Percentiles rank a stretch among this genome's conserved stretches.
These are phyloP conservation scores for Fragosphaeria purpurea DNA, from an alignment of 2,329 filamentous ascomycete species.

Conservation along the genomic window DNA sequence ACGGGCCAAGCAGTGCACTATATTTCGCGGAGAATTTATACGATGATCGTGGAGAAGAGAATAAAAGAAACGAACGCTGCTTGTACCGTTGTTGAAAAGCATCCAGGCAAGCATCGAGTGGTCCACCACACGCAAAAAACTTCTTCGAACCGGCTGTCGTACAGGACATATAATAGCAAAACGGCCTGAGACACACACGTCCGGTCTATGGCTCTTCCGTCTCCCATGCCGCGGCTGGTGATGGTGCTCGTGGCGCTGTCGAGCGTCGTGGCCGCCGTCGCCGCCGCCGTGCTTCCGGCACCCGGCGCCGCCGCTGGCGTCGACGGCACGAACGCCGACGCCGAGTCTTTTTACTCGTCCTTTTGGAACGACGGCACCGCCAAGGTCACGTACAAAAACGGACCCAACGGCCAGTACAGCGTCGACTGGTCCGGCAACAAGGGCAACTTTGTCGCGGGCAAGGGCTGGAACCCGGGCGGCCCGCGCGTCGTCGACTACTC, in stretches of 20 bases:
- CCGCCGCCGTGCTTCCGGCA: background rate
- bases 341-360: constrained; percentile 34
- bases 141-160: too few relatives aligned
- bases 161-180: too few relatives aligned
- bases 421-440: constrained; percentile 29
- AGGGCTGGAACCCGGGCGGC: constrained; percentile 38
- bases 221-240: background rate
- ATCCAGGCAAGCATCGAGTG: too few relatives aligned
- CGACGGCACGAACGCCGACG: constrained; percentile 13
- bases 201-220: background rate
- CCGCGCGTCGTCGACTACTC: constrained; percentile 36
- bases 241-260: background rate
- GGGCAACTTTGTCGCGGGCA: constrained; percentile 47
- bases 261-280: background rate
- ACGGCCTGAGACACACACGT: too few relatives aligned
- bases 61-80: too few relatives aligned
- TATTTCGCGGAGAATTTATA: too few relatives aligned
- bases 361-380: constrained; percentile 33
- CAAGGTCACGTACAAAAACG: constrained; percentile 30
- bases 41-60: too few relatives aligned
- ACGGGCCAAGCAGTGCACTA: too few relatives aligned
- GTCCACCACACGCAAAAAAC: too few relatives aligned
- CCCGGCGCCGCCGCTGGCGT: constrained; percentile 11
- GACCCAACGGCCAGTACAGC: constrained; percentile 24
- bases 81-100: too few relatives aligned